Conservation (phyloP, 2,329 filamentous ascomycete genomes). For the Aspergillus pseudoglaucus region DNA sequence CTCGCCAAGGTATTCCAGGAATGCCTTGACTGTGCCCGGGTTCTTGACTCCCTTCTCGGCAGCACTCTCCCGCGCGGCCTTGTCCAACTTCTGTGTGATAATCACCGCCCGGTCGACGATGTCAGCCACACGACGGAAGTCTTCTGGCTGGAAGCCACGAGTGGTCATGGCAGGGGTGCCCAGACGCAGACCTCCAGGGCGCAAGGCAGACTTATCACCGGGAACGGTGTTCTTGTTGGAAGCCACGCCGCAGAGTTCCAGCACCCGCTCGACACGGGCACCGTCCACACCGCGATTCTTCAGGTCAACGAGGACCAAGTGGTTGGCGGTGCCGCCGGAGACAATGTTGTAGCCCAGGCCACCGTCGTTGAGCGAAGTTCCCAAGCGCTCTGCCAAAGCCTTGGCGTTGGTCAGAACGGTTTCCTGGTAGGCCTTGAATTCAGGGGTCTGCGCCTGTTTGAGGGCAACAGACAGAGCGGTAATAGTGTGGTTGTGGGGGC, state of each 20-base stretch:
- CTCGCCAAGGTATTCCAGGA: conserved; percentile 81
- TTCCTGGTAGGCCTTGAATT: conserved; percentile 92
- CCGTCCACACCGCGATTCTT: conserved; percentile 82
- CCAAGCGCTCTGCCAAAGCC: conserved; percentile 66
- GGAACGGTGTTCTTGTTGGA: conserved; percentile 99
- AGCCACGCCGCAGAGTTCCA: conserved; percentile 91
- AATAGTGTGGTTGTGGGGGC: conserved; percentile 99
- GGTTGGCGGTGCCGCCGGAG: conserved; percentile 90
- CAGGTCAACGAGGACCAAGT: conserved; percentile 93
- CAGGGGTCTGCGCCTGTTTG: conserved; percentile 82
- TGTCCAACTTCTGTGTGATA: conserved; percentile 71
- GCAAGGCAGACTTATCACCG: conserved; percentile 86
- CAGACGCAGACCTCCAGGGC: conserved; percentile 87
- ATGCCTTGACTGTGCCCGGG: conserved; percentile 97
- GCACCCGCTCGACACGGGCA: conserved; percentile 81
- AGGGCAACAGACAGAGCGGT: conserved; percentile 91
- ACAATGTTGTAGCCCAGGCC: conserved; percentile 88
- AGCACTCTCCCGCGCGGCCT: conserved; percentile 61
- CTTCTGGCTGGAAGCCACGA: conserved; percentile 79
- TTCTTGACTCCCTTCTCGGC: conserved; percentile 83
- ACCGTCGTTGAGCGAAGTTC: conserved; percentile 63
- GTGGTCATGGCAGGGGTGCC: conserved; percentile 98
- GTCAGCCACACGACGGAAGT: conserved; percentile 80
- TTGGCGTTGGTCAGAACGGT: conserved; percentile 91
- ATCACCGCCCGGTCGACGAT: conserved; percentile 78